Conservation (phyloP, 768 basidiomycete species). For the Russula sp. region DNA sequence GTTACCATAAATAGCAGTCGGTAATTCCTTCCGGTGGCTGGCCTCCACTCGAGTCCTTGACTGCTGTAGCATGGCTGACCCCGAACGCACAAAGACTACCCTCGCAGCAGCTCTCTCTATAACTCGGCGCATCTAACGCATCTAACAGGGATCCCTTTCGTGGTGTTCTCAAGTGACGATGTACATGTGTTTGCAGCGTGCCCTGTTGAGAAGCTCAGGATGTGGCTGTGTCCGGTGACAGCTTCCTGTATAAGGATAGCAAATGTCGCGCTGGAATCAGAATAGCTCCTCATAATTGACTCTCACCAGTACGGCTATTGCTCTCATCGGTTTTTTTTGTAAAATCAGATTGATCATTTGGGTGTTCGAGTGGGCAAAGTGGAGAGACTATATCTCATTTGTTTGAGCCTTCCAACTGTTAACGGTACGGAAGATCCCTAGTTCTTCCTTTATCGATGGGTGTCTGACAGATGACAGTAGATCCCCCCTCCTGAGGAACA, state of each 20-base stretch:
- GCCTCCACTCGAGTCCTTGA: no score
- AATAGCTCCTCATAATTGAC: background rate
- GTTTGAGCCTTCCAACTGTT: no score
- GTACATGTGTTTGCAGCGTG: background rate
- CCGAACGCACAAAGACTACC: background rate
- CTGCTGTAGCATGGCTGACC: background rate
- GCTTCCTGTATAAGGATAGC: background rate
- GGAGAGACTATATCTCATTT: background rate
- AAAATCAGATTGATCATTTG: background rate
- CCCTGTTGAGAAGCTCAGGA: background rate
- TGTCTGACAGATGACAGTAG: background rate
- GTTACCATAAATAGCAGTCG: background rate
- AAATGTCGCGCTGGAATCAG: background rate
- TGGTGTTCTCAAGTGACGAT: background rate
- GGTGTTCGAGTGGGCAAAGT: background rate
- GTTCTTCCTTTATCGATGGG: background rate
- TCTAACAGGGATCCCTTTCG: background rate
- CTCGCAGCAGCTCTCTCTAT: background rate
- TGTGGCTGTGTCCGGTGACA: slow-evolving; percentile 1
- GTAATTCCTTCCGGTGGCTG: background rate
- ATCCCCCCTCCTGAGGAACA: background rate
- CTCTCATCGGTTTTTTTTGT: background rate
- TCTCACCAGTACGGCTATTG: background rate
- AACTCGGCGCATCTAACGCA: background rate
- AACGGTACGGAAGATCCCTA: background rate